Evolutionary conservation across 148 eudicot species (phyloP).

Genomic region (Diospyros kaki): DNA sequence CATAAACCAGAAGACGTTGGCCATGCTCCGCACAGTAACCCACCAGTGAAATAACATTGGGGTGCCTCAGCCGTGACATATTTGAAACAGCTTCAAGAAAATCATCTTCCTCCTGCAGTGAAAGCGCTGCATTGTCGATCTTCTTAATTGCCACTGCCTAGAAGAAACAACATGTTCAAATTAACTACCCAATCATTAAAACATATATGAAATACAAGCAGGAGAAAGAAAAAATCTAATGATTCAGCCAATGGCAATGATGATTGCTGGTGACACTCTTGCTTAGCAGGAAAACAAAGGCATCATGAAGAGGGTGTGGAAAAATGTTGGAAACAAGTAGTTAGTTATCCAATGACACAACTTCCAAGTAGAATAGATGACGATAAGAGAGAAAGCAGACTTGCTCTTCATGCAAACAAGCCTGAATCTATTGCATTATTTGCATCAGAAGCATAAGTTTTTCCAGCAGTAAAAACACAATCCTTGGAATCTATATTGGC

Average conservation of each 20-base stretch:
- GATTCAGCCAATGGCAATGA: neutral
- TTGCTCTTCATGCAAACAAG: no score
- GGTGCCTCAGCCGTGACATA: conserved; percentile 94
- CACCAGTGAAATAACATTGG: conserved; percentile 73
- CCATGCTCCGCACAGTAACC: conserved; percentile 94
- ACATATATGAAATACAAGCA: neutral
- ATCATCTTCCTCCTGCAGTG: conserved; percentile 93
- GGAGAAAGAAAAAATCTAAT: neutral
- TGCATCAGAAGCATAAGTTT: no score
- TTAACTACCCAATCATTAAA: neutral
- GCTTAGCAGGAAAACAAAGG: neutral
- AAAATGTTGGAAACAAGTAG: neutral
- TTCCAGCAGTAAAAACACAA: neutral
- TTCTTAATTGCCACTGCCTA: conserved; percentile 85
- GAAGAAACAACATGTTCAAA: conserved; percentile 6
- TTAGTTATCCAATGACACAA: neutral
- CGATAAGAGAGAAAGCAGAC: neutral
- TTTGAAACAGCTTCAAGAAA: conserved; percentile 95
- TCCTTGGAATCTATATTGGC: no score
- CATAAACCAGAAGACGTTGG: conserved; percentile 85
- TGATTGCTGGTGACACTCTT: neutral
- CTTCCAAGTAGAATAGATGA: neutral
- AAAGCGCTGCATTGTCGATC: conserved; percentile 88
- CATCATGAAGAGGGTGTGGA: neutral
- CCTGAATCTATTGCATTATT: no score